These are phyloP conservation scores for Neurospora crassa DNA, from an alignment of 2,329 filamentous ascomycete species.

Conservation along the genomic window DNA sequence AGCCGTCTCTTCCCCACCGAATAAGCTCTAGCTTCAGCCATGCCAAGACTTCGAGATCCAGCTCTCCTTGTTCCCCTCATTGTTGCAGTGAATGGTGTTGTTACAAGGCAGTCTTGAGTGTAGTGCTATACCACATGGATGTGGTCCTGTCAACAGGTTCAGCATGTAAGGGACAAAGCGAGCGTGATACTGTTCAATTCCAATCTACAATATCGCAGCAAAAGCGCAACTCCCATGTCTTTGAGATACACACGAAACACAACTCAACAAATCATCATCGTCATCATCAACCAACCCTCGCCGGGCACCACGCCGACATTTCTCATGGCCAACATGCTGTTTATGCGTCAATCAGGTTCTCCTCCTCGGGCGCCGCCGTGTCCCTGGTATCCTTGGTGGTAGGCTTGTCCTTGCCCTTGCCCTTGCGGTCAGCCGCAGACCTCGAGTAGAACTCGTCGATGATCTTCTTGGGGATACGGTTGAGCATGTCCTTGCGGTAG, in stretches of 20 bases:
- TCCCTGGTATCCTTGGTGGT: slow-evolving; percentile 22
- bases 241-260: slow-evolving; percentile 14
- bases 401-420: slow-evolving; percentile 47
- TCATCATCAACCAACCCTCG: not conserved
- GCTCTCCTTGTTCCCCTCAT: not conserved
- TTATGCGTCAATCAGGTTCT: slow-evolving; percentile 29
- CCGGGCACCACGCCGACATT: not conserved
- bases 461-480: slow-evolving; percentile 80
- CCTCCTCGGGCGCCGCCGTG: slow-evolving; percentile 21
- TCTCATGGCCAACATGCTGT: not conserved
- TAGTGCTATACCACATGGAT: not conserved
- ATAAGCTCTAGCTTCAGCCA: not conserved
- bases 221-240: slow-evolving; percentile 8
- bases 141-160: not conserved
- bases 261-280: not conserved
- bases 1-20: not conserved
- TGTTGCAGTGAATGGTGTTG: not conserved
- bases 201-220: slow-evolving; percentile 15
- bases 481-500: slow-evolving; percentile 95
- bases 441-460: slow-evolving; percentile 77
- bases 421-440: slow-evolving; percentile 51
- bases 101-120: not conserved
- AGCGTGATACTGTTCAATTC: slow-evolving; percentile 12
- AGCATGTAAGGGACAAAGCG: not conserved
- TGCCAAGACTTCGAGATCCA: not conserved